These are phyloP conservation scores for Penicillium sp. DNA, from an alignment of 2,329 filamentous ascomycete species.

Conservation along the genomic window DNA sequence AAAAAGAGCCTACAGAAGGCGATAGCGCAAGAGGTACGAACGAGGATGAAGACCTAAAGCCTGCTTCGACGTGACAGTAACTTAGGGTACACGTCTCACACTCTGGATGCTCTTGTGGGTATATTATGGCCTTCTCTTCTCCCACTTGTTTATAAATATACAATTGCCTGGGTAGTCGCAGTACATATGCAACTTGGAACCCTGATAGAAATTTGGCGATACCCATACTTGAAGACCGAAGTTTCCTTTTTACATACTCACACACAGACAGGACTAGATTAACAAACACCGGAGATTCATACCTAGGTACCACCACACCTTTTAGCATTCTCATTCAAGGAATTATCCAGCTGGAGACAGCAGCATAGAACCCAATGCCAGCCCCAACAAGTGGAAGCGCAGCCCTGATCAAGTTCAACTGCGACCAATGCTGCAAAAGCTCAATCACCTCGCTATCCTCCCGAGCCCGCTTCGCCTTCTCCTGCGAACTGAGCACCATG, in stretches of 20 bases:
- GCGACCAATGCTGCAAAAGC: slow-evolving; percentile 20
- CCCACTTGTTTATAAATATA: slow-evolving; percentile 5
- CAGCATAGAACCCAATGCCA: slow-evolving; percentile 22
- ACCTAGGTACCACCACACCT: not conserved
- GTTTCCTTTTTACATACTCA: not conserved
- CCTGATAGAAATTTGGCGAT: slow-evolving; percentile 12
- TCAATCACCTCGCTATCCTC: slow-evolving; percentile 18
- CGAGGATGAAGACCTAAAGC: not conserved
- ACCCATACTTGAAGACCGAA: slow-evolving; percentile 7
- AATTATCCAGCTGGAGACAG: slow-evolving; percentile 3
- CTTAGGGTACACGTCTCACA: not conserved
- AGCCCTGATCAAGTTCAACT: slow-evolving; percentile 22
- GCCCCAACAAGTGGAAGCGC: slow-evolving; percentile 24
- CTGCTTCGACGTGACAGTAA: not conserved
- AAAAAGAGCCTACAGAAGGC: slow-evolving; percentile 24
- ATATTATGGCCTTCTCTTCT: not conserved
- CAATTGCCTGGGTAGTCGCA: not conserved
- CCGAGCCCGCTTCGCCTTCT: slow-evolving; percentile 16
- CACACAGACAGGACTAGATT: not conserved
- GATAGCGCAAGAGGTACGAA: not conserved
- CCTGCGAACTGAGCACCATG: slow-evolving; percentile 16
- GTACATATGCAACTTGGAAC: not conserved
- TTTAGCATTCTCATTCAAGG: not conserved
- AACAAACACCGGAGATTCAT: not conserved
- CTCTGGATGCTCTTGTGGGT: not conserved